Conservation (phyloP, 768 basidiomycete genomes). For the Tricholoma terreum region DNA sequence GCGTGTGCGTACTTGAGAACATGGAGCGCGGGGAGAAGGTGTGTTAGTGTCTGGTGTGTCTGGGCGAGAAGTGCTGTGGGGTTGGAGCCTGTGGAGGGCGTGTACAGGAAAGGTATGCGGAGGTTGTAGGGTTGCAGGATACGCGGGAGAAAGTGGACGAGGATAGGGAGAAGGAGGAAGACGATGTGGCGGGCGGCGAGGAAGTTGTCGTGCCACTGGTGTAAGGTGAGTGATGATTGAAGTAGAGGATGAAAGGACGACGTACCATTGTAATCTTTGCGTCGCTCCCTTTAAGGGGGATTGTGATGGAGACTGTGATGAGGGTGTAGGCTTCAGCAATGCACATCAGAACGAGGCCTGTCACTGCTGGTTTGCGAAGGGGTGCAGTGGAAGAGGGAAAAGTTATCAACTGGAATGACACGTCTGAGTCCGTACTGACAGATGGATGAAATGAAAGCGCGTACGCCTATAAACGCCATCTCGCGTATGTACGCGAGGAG, state of each 20-base stretch:
- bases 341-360: conserved; percentile 45
- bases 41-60: conserved; percentile 32
- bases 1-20: conserved; percentile 56
- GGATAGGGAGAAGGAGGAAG: conserved; percentile 55
- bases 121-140: conserved; percentile 5
- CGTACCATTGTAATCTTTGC: conserved; percentile 32
- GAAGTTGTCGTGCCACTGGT: conserved; percentile 65
- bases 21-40: conserved; percentile 46
- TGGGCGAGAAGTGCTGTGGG: conserved; percentile 17
- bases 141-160: conserved; percentile 43
- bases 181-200: conserved; percentile 51
- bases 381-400: conserved; percentile 17
- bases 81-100: conserved; percentile 20
- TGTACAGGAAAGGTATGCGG: conserved; percentile 28
- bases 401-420: conserved; percentile 17
- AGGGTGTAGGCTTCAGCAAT: conserved; percentile 55
- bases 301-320: conserved; percentile 42
- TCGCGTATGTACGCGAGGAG: conserved; percentile 60
- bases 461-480: conserved; percentile 49
- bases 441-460: conserved; percentile 10
- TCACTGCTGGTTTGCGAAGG: conserved; percentile 43
- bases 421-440: not conserved
- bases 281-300: conserved; percentile 31
- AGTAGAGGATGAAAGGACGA: not conserved
- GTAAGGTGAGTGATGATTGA: not conserved